A percentile compares a stretch with the other conserved stretches of the same genome.
phyloP scores from a whole-genome alignment of 768 basidiomycete genomes.

The Lactarius deliciosus region DNA sequence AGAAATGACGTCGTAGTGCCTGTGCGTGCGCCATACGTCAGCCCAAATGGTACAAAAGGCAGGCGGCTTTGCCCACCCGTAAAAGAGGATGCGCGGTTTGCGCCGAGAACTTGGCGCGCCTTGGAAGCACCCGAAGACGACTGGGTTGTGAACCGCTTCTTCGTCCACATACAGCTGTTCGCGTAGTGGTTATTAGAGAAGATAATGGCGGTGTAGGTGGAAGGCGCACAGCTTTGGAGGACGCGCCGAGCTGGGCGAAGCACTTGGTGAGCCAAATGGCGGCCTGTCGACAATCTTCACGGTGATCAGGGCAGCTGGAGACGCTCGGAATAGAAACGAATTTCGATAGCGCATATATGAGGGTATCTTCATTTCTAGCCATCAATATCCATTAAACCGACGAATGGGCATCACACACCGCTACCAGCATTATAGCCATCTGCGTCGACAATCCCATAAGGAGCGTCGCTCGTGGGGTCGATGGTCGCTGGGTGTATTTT shows the following conservation, averaged over 20 bases:
- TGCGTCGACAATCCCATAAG: conserved; percentile 18
- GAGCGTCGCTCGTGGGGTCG: conserved; percentile 11
- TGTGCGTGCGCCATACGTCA: conserved; percentile 33
- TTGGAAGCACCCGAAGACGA: conserved; percentile 86
- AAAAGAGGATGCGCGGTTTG: conserved; percentile 82
- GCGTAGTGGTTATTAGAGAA: background rate
- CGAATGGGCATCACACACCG: conserved; percentile 7
- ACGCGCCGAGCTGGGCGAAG: conserved; percentile 83
- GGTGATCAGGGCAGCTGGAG: conserved; percentile 61
- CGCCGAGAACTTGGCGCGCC: conserved; percentile 56
- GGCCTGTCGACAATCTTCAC: conserved; percentile 90
- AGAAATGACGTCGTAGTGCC: conserved; percentile 96
- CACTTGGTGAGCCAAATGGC: conserved; percentile 92
- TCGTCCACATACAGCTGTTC: conserved; percentile 72
- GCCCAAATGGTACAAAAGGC: conserved; percentile 7
- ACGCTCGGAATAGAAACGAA: conserved; percentile 89
- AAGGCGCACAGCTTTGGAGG: conserved; percentile 42
- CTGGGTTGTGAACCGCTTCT: conserved; percentile 62
- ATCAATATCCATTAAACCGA: background rate
- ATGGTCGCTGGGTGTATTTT: conserved; percentile 33
- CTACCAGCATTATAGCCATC: conserved; percentile 13
- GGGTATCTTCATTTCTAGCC: conserved; percentile 48
- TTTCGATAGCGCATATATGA: conserved; percentile 77
- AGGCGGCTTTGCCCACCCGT: conserved; percentile 59
- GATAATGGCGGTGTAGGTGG: background rate